phyloP scores from a whole-genome alignment of 2,329 filamentous ascomycete genomes.

The Cercospora sojina region DNA sequence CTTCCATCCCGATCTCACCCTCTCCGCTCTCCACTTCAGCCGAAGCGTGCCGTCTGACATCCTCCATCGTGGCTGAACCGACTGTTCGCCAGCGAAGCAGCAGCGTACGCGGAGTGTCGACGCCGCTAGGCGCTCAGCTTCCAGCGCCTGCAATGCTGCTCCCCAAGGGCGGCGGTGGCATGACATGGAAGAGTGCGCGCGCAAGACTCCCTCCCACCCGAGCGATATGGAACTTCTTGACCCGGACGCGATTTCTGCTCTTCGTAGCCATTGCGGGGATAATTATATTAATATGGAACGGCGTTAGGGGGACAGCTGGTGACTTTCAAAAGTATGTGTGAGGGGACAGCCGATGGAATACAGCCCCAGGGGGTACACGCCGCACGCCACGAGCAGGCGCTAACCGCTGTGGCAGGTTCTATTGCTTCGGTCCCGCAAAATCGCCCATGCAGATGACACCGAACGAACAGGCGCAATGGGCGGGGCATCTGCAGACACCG shows the following conservation, averaged over 20 bases:
- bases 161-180: conserved; percentile 81
- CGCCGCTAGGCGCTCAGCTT: conserved; percentile 17
- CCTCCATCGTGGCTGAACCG: conserved; percentile 19
- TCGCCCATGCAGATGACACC: conserved; percentile 93
- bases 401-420: conserved; percentile 67
- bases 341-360: neutral
- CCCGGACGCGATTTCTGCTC: conserved; percentile 74
- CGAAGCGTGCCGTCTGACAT: neutral
- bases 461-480: conserved; percentile 90
- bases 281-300: conserved; percentile 82
- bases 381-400: conserved; percentile 14
- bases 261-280: conserved; percentile 68
- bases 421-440: conserved; percentile 94
- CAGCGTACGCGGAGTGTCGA: conserved; percentile 19
- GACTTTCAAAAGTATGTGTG: conserved; percentile 82
- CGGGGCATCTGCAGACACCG: conserved; percentile 82
- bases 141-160: conserved; percentile 67
- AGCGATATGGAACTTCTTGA: conserved; percentile 62
- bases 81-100: conserved; percentile 22
- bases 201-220: conserved; percentile 74
- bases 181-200: conserved; percentile 89
- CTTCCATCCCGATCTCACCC: neutral
- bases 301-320: conserved; percentile 73
- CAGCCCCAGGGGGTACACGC: neutral
- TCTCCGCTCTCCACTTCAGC: neutral